These are phyloP conservation scores for Saturnispora gosingensis DNA, from an alignment of 805 yeast species.

Conservation along the genomic window DNA sequence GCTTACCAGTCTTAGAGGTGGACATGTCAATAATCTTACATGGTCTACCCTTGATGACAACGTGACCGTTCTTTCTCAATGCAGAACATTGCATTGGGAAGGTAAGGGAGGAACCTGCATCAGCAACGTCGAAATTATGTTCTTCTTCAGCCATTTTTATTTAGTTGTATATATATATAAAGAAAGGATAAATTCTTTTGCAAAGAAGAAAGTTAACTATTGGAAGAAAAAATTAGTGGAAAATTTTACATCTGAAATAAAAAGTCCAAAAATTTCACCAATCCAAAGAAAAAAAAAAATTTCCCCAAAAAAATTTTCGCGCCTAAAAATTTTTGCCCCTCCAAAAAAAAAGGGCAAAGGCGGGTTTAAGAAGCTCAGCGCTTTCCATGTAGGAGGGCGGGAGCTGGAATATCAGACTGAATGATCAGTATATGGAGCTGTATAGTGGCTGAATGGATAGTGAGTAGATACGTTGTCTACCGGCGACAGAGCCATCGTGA, in stretches of 20 bases:
- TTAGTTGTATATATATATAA: background rate
- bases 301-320: background rate
- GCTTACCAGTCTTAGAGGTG: conserved; percentile 99
- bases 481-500: too few relatives aligned
- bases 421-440: too few relatives aligned
- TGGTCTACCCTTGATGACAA: conserved; percentile 97
- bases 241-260: background rate
- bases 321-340: background rate
- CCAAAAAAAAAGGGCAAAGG: background rate
- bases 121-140: conserved; percentile 94
- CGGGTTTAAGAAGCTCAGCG: background rate
- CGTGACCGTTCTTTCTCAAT: conserved; percentile 99
- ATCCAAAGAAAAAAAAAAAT: background rate
- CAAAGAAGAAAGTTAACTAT: conserved; percentile 1
- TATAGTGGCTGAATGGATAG: too few relatives aligned
- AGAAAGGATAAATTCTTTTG: background rate
- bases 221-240: background rate
- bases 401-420: too few relatives aligned
- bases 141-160: conserved; percentile 29
- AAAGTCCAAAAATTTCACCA: background rate
- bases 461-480: too few relatives aligned
- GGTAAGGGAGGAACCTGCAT: conserved; percentile 97
- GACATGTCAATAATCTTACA: conserved; percentile 99
- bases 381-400: too few relatives aligned
- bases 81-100: conserved; percentile 99